phyloP scores from a whole-genome alignment of 2,329 filamentous ascomycete species.

The Fusarium illudens region DNA sequence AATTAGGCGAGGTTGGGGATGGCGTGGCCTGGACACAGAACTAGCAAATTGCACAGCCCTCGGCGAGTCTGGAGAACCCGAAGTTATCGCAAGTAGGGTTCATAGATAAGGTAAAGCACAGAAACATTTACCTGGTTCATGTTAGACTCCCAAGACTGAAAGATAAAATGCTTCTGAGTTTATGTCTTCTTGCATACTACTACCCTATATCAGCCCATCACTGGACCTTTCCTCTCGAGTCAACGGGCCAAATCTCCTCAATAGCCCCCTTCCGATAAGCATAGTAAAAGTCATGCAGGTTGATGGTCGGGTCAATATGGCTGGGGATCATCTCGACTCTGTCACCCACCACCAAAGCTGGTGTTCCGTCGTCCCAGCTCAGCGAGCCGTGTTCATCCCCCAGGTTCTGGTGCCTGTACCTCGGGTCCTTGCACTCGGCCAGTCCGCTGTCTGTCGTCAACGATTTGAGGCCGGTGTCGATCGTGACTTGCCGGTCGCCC shows the following conservation, averaged over 20 bases:
- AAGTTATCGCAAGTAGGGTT: neutral
- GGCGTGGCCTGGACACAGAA: neutral
- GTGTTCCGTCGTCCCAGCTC: constrained; percentile 18
- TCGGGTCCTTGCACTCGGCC: constrained; percentile 24
- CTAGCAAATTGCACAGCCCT: neutral
- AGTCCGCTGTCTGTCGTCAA: constrained; percentile 31
- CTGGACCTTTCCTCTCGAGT: constrained; percentile 32
- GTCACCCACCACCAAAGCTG: constrained; percentile 10
- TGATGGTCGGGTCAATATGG: constrained; percentile 34
- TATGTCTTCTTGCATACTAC: too few relatives aligned
- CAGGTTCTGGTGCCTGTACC: constrained; percentile 7
- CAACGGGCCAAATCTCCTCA: constrained; percentile 31
- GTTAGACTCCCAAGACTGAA: too few relatives aligned
- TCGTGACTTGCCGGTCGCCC: constrained; percentile 25
- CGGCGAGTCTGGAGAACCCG: neutral
- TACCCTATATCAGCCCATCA: too few relatives aligned
- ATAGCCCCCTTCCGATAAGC: constrained; percentile 11
- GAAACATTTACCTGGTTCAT: neutral
- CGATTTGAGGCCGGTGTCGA: constrained; percentile 27
- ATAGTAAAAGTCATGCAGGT: constrained; percentile 33
- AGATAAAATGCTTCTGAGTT: too few relatives aligned
- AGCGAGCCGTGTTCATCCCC: constrained; percentile 32
- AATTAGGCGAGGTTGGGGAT: neutral
- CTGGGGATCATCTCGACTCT: constrained; percentile 33
- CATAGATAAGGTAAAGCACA: neutral